A percentile compares a stretch with the other conserved stretches of the same genome.
Evolutionary conservation across 441 rosid genomes (phyloP).

Genomic region (Kokia cookei): DNA sequence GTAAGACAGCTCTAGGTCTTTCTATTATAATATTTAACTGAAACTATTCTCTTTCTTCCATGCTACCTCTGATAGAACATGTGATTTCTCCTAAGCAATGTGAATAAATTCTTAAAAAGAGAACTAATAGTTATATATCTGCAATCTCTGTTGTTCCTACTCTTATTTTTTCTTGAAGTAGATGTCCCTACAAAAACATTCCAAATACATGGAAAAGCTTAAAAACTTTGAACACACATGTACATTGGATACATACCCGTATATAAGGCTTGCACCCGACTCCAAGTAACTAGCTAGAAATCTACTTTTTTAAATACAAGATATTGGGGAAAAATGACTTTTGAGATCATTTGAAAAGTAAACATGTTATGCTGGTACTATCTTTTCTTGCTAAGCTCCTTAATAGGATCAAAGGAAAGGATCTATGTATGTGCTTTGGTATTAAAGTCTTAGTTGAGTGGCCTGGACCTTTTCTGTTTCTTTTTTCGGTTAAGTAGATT

Average conservation of each 20-base stretch:
- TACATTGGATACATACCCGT: too few relatives aligned
- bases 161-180: neutral
- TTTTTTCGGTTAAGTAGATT: neutral
- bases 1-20: constrained; percentile 37
- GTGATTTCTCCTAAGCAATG: neutral
- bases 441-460: neutral
- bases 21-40: constrained; percentile 1
- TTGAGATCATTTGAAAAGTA: neutral
- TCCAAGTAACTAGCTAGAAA: too few relatives aligned
- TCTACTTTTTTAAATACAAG: neutral
- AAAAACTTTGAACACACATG: neutral
- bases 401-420: neutral
- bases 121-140: neutral
- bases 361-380: neutral
- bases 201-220: neutral
- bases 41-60: neutral
- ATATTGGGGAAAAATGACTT: neutral
- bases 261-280: too few relatives aligned
- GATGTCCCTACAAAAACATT: neutral
- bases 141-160: neutral
- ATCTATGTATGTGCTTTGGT: neutral
- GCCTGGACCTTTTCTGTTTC: neutral
- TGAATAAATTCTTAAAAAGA: neutral
- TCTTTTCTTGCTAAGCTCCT: neutral
- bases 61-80: neutral